Evolutionary conservation across 345 rosid species (phyloP), one percentile per base, ranked within the genome.

Genomic region (Zanthoxylum bungeanum): DNA sequence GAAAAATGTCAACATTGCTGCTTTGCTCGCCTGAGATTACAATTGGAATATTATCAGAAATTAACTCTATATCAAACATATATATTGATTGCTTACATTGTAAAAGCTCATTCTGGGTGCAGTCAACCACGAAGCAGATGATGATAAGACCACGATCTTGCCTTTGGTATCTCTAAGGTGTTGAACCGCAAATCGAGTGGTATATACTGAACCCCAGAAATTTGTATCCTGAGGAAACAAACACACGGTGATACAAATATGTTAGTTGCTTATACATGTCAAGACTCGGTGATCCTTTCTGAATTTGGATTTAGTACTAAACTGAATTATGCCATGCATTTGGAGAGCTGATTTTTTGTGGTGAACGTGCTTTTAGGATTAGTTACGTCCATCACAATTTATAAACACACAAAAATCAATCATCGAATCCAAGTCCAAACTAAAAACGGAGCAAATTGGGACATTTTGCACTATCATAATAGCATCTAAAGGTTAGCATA

Each of bases 121-220:
- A 0, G 85, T 73, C 58, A 82, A 25, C 93, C 89, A 87, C 1
- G 80, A 78, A 11, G 80, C 78, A 11, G 76, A 31, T 0, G 90
- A 92, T 0, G 90, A 80, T 65, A 92, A 61, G 4, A 53, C 91
- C 36, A 85, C 71, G 14, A 90, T 87, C 77, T 81, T 87, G 22
- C 96, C 93, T 70, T 56, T 71, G 68, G 75, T 86, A 55, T 77
- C 69, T 77, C 79, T 75, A 19, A 88, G 83, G 69, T 90, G 83
- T 0, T 91, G 92, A 74, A 87, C 69, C 21, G 91, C 96, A 58
- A 79, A 84, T 30, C 75, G 69, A 39, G 89, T 77, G 34, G 79
- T 69, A n/a, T 86, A 84, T 12, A 80, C 90, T 0, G 87, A 76
- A 19, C 92, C 97, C 91, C 91, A 88, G 61, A 92, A 92, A 40